Evolutionary conservation across 805 yeast genomes (phyloP).

Genomic region (Wickerhamomyces alni): DNA sequence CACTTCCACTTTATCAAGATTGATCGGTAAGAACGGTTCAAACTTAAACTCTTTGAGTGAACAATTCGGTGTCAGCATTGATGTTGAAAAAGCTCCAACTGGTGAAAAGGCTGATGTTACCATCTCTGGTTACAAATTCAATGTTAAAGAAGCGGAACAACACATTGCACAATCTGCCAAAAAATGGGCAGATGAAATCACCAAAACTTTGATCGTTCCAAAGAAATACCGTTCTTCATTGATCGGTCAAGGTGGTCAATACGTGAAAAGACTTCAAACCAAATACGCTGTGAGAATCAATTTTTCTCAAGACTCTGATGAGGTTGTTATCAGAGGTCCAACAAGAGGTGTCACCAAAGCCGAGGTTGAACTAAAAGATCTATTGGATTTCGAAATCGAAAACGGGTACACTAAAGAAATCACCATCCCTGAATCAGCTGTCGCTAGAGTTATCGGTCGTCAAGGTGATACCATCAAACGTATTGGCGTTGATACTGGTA

Average conservation of each 20-base stretch:
- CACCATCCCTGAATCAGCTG: slow-evolving; percentile 63
- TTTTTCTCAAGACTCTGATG: slow-evolving; percentile 61
- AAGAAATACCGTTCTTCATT: slow-evolving; percentile 71
- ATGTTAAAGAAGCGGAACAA: slow-evolving; percentile 65
- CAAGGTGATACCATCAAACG: slow-evolving; percentile 79
- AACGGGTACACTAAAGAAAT: slow-evolving; percentile 68
- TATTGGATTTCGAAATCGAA: slow-evolving; percentile 80
- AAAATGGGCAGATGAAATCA: slow-evolving; percentile 77
- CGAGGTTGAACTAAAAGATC: slow-evolving; percentile 74
- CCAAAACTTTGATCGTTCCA: slow-evolving; percentile 63
- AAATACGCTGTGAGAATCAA: slow-evolving; percentile 77
- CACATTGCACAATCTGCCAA: slow-evolving; percentile 54
- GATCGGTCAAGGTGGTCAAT: slow-evolving; percentile 79
- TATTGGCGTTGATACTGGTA: slow-evolving; percentile 56
- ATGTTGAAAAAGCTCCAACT: slow-evolving; percentile 53
- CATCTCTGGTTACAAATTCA: slow-evolving; percentile 72
- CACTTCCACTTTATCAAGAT: slow-evolving; percentile 58
- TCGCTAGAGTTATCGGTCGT: slow-evolving; percentile 86
- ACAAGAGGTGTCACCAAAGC: slow-evolving; percentile 84
- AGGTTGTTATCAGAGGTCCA: slow-evolving; percentile 77
- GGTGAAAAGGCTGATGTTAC: slow-evolving; percentile 43
- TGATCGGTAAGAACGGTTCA: slow-evolving; percentile 88
- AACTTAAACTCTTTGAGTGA: slow-evolving; percentile 62
- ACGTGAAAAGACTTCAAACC: slow-evolving; percentile 79
- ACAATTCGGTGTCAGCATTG: slow-evolving; percentile 70